Evolutionary conservation across 495 filamentous ascomycete species (phyloP).

Genomic region (Articulospora tetracladia): DNA sequence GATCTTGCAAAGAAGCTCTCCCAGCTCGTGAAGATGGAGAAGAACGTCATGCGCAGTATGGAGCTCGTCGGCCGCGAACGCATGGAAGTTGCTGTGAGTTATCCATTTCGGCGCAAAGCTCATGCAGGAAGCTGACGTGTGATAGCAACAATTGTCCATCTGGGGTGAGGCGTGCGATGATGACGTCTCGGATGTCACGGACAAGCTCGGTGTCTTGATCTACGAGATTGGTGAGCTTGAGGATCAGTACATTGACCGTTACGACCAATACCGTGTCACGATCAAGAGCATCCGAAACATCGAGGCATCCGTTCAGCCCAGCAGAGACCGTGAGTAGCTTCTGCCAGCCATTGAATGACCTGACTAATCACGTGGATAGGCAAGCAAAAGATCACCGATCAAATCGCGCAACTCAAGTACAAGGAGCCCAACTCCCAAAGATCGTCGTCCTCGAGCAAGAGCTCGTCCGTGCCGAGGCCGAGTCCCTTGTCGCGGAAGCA

Average conservation of each 20-base stretch:
- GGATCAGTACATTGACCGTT: slow-evolving; percentile 95
- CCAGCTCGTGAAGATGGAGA: slow-evolving; percentile 99
- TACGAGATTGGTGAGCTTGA: slow-evolving; percentile 99
- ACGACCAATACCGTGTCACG: slow-evolving; percentile 98
- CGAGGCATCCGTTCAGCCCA: slow-evolving; percentile 95
- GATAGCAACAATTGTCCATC: slow-evolving; percentile 93
- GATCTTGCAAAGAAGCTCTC: slow-evolving; percentile 96
- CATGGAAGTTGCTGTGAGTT: slow-evolving; percentile 92
- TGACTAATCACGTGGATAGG: slow-evolving; percentile 43
- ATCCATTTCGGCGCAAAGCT: slow-evolving; percentile 1
- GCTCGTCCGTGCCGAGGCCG: slow-evolving; percentile 95
- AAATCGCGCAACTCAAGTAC: slow-evolving; percentile 98
- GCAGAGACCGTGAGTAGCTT: slow-evolving; percentile 79
- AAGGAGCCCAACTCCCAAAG: slow-evolving; percentile 96
- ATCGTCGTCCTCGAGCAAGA: slow-evolving; percentile 98
- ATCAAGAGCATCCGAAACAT: slow-evolving; percentile 99
- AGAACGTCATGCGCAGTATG: slow-evolving; percentile 99
- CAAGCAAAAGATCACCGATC: slow-evolving; percentile 99
- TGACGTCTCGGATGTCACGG: slow-evolving; percentile 97
- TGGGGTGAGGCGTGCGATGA: slow-evolving; percentile 97
- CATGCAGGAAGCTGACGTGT: slow-evolving; percentile 4
- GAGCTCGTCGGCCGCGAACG: slow-evolving; percentile 91
- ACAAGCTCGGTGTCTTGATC: slow-evolving; percentile 91
- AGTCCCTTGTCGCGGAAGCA: slow-evolving; percentile 95
- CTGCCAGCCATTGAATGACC: not conserved